Conservation (phyloP, 2,329 filamentous ascomycete genomes). For the Paraconiothyrium sp. region DNA sequence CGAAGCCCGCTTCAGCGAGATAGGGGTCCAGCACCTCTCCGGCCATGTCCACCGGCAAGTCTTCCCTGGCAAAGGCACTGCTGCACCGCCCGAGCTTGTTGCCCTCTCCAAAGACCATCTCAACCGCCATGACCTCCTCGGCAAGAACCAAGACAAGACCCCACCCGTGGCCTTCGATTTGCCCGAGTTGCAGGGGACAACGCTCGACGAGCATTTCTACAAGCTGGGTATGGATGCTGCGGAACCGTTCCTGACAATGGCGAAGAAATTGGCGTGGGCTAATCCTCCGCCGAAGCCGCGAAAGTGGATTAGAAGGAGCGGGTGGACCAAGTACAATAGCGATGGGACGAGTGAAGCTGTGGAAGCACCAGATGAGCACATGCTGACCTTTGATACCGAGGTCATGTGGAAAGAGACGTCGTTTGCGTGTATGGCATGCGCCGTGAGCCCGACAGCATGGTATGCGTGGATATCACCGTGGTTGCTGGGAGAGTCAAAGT, state of each 20-base stretch:
- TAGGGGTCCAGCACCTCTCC: constrained; percentile 94
- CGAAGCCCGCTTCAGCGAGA: constrained; percentile 83
- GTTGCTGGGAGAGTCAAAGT: constrained; percentile 83
- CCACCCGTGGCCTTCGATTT: constrained; percentile 85
- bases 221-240: constrained; percentile 86
- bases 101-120: constrained; percentile 84
- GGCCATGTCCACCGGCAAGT: constrained; percentile 82
- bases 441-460: constrained; percentile 88
- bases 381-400: constrained; percentile 94
- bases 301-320: constrained; percentile 80
- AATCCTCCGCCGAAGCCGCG: constrained; percentile 68
- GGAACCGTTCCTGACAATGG: constrained; percentile 80
- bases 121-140: constrained; percentile 82
- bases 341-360: constrained; percentile 79
- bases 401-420: constrained; percentile 94
- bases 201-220: constrained; percentile 93
- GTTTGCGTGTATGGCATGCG: constrained; percentile 97
- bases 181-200: constrained; percentile 78
- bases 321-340: constrained; percentile 91
- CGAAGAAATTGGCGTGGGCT: constrained; percentile 76
- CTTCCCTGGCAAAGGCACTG: constrained; percentile 68
- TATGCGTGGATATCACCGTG: constrained; percentile 98
- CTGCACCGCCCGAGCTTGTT: constrained; percentile 75
- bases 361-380: constrained; percentile 78
- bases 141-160: constrained; percentile 83